A percentile compares a stretch with the other conserved stretches of the same genome.
phyloP scores from a whole-genome alignment of 2,329 filamentous ascomycete species.

The Claviceps quebecensis region DNA sequence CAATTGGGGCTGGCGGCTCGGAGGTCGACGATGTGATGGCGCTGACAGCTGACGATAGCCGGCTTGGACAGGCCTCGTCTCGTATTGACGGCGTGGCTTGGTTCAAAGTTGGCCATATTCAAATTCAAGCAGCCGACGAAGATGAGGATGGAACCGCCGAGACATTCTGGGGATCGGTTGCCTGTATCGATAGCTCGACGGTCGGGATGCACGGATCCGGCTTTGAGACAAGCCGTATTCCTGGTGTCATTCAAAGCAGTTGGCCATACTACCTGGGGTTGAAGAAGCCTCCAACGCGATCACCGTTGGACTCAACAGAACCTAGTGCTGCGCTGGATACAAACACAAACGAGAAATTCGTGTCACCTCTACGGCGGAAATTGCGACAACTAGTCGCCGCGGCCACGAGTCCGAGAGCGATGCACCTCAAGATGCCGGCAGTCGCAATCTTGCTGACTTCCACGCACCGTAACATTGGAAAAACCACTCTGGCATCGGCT shows the following conservation, averaged over 20 bases:
- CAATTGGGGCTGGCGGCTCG: slow-evolving; percentile 40
- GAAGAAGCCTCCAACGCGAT: slow-evolving; percentile 44
- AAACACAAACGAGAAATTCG: slow-evolving; percentile 32
- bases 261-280: slow-evolving; percentile 87
- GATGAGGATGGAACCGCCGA: slow-evolving; percentile 47
- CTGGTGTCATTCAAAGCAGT: slow-evolving; percentile 57
- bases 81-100: slow-evolving; percentile 59
- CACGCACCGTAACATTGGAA: slow-evolving; percentile 86
- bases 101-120: slow-evolving; percentile 78
- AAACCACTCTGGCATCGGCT: slow-evolving; percentile 60
- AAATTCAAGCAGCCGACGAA: slow-evolving; percentile 36
- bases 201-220: slow-evolving; percentile 89
- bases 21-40: slow-evolving; percentile 59
- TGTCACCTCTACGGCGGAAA: slow-evolving; percentile 50
- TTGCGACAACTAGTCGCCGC: slow-evolving; percentile 76
- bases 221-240: slow-evolving; percentile 68
- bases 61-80: slow-evolving; percentile 13
- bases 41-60: slow-evolving; percentile 29
- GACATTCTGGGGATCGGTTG: slow-evolving; percentile 73
- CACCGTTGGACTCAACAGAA: slow-evolving; percentile 21
- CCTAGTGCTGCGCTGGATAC: slow-evolving; percentile 30
- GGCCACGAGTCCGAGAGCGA: slow-evolving; percentile 73
- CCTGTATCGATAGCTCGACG: slow-evolving; percentile 70
- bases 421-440: slow-evolving; percentile 76
- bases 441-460: slow-evolving; percentile 80